phyloP scores from a whole-genome alignment of 305 asterid genomes.

The Solanum hybrid region DNA sequence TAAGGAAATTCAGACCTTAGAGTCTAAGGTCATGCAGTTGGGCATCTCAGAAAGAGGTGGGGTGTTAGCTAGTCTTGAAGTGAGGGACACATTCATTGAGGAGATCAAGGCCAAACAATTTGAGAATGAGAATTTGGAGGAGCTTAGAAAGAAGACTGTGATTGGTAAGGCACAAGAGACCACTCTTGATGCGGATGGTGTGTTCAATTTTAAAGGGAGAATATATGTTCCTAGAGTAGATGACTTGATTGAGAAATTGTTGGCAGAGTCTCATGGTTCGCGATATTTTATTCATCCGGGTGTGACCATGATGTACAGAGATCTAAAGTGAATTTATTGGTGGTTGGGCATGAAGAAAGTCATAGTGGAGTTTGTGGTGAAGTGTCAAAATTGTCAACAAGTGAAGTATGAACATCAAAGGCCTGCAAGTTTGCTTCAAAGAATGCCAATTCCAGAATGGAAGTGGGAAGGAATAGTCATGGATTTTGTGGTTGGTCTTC shows the following conservation, averaged over 20 bases:
- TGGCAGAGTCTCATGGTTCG: not conserved
- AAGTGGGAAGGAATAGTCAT: not conserved
- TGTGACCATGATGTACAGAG: not conserved
- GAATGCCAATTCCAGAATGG: too few species aligned
- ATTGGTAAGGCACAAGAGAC: not conserved
- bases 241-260: not conserved
- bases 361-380: not conserved
- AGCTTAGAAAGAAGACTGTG: not conserved
- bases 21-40: not conserved
- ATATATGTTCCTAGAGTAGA: not conserved
- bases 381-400: not conserved
- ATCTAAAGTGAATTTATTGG: not conserved
- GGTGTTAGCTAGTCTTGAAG: too few species aligned
- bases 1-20: not conserved
- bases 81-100: not conserved
- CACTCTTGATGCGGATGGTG: not conserved
- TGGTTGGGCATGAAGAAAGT: not conserved
- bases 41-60: not conserved
- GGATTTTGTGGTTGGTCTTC: not conserved
- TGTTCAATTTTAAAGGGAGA: too few species aligned
- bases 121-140: not conserved
- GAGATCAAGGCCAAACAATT: not conserved
- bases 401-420: not conserved
- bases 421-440: not conserved
- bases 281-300: not conserved